Evolutionary conservation across 2,329 filamentous ascomycete species (phyloP), one percentile per base, ranked within the genome.

Genomic region (Cladophialophora carrionii): DNA sequence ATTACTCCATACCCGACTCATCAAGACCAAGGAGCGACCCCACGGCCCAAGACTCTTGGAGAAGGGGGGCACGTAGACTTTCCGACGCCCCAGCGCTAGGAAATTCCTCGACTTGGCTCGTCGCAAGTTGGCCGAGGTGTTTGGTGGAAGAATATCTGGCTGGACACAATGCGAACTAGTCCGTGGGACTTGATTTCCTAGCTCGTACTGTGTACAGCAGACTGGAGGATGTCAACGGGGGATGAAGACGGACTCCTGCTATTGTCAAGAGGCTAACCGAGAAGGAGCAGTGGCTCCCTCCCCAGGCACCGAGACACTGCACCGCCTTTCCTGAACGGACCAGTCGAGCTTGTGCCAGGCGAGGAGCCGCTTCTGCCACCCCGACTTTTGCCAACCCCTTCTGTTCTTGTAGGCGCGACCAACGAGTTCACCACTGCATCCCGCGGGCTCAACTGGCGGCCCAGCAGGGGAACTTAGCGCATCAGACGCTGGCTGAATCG

Each of bases 161-260:
- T 12, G 8, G 22, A 29, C 3, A n/a, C 22, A 20, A 26, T 26
- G 48, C 10, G 48, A 52, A n/a, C 37, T 43, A 12, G 37, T 34
- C 52, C 52, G 29, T 29, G 52, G 52, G 52, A 54, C 52, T 54
- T n/a, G 52, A 34, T 54, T 54, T 32, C 52, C 52, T 54, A 54
- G 51, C 49, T 29, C 6, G 49, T 52, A 43, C 4, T 3, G 43
- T 3, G 49, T 52, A 43, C 4, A n/a, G 43, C 43, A 48, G 3
- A 34, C 32, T 34, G 32, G 8, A 41, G 37, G 17, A 43, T 6
- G 8, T n/a, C 5, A 6, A 8, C 6, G 37, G 48, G 17, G 12
- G 14, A 7, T 17, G 37, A n/a, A 41, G 3, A 41, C 1, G 37
- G 4, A 12, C 37, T 41, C 5, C 37, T n/a, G 37, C 14, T 22